Base-by-base conservation (phyloP, 2,329 filamentous ascomycete genomes). In the Coniochaeta ligniaria region DNA sequence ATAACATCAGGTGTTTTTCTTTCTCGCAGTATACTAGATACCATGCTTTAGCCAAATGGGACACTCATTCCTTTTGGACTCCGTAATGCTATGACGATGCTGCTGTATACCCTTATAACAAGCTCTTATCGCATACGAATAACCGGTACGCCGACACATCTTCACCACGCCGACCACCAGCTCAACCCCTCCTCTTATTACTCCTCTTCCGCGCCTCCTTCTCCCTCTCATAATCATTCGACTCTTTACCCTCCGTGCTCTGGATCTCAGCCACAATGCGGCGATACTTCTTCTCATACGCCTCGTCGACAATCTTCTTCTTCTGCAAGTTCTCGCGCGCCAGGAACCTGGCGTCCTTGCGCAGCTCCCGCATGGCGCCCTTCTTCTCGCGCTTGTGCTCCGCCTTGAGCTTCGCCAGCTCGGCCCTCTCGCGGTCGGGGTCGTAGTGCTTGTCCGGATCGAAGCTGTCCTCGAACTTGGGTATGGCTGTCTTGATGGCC, bases 381-480 rank as follows among this genome's bases (percentile, higher is more conserved):
- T 99, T 99, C 74, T 86, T 85, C 82, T 99, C 95, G 71, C 90
- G 86, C 86, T 96, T 96, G 83, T 93, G 91, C 79, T 98, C 94
- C 64, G 88, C 88, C 77, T 87, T 88, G 70, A 99, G 83, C 75
- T 93, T 95, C 71, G 87, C 87, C 63, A 90, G 76, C 71, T 97
- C 92, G 24, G 91, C 88, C 36, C 95, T 90, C 75, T 96, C 92
- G 66, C 88, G 88, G 75, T 99, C 90, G 0, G 92, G 92, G 72
- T 99, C 96, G 83, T 99, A 98, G 82, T 98, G 95, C 78, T 92
- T 94, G 78, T 90, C 86, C 3, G 95, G 95, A 74, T 96, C 95
- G 83, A 92, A 99, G 61, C 85, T 83, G 72, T 97, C 94, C 77
- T 98, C 95, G 77, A 98, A 99, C 75, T 96, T 96, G 75, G 95